Conservation (phyloP, 164 flowering plant genomes). For the Vitis vinifera region DNA sequence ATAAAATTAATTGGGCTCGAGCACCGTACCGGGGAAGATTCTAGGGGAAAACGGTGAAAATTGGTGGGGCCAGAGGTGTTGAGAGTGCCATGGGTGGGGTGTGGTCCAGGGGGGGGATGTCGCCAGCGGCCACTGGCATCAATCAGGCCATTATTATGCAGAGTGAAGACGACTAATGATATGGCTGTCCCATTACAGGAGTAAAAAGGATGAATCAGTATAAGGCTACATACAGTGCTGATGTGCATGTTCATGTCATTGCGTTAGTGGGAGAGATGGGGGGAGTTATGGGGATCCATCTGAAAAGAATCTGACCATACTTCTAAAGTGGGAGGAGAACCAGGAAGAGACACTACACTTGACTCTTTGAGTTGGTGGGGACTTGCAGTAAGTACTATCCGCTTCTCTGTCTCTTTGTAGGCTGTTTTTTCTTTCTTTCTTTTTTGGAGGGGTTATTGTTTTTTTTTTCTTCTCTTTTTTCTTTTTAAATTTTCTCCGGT, state of each 20-base stretch:
- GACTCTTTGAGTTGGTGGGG: conserved; percentile 13
- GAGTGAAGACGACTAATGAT: background rate
- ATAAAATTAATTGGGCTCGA: too few species aligned
- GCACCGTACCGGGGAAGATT: too few species aligned
- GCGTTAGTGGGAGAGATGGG: background rate
- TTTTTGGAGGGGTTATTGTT: background rate
- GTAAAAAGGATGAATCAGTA: background rate
- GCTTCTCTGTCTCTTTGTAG: conserved; percentile 8
- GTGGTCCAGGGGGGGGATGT: too few species aligned
- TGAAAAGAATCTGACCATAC: conserved; percentile 16
- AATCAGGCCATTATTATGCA: background rate
- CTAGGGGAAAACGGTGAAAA: too few species aligned
- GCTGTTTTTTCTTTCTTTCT: conserved; percentile 10
- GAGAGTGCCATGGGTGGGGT: too few species aligned
- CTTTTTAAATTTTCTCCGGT: too few species aligned
- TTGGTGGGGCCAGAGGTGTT: too few species aligned
- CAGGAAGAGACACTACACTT: background rate
- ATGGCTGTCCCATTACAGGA: background rate
- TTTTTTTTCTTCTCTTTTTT: too few species aligned
- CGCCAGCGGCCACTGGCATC: background rate
- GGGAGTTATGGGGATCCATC: conserved; percentile 11
- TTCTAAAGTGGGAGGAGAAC: conserved; percentile 6
- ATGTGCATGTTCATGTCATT: background rate
- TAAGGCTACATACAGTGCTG: background rate
- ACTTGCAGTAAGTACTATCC: conserved; percentile 9